phyloP scores from a whole-genome alignment of 75 land plant genomes.

The Cryptomeria japonica region DNA sequence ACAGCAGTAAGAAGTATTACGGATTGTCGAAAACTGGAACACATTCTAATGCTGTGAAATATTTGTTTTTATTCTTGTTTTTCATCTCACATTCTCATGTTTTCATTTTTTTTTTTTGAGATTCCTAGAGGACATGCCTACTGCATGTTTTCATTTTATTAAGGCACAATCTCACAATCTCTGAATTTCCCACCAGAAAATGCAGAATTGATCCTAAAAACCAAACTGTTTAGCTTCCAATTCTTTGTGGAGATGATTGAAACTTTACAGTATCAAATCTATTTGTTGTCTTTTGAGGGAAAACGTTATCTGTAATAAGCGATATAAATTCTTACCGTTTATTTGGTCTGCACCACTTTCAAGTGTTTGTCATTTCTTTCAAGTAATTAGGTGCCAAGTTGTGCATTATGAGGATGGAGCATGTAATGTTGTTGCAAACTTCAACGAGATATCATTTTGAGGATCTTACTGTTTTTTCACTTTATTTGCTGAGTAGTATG shows the following conservation, averaged over 20 bases:
- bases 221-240: background rate
- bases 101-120: background rate
- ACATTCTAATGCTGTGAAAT: background rate
- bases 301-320: background rate
- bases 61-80: background rate
- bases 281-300: background rate
- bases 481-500: background rate
- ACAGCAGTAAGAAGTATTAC: too few relatives aligned
- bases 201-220: background rate
- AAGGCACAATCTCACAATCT: background rate
- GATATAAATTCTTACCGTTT: background rate
- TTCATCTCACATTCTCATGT: background rate
- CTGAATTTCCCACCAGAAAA: background rate
- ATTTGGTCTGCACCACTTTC: background rate
- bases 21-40: background rate
- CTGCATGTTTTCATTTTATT: background rate
- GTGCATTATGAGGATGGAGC: background rate
- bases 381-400: background rate
- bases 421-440: background rate
- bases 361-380: background rate
- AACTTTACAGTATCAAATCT: background rate
- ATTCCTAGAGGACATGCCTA: background rate
- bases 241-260: background rate
- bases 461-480: background rate
- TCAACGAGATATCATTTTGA: background rate